These are phyloP conservation scores for Yamadazyma kanchanaburiensis DNA, from an alignment of 1,139 yeast species.

Conservation along the genomic window DNA sequence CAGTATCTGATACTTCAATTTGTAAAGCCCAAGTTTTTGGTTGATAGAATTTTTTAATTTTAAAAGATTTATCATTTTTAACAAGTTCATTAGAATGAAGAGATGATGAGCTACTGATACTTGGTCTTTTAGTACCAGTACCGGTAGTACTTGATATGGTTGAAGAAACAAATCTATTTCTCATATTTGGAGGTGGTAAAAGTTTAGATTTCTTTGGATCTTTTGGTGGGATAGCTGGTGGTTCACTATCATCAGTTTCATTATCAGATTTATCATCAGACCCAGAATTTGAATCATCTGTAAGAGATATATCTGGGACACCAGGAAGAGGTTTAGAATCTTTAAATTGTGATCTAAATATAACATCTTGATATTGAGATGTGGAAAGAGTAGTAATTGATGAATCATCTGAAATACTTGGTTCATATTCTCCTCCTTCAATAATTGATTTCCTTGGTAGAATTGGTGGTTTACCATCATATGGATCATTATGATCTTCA, in stretches of 20 bases:
- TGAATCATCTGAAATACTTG: conserved; percentile 23
- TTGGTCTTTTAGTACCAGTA: conserved; percentile 10
- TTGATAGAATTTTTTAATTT: conserved; percentile 33
- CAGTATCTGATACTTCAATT: conserved; percentile 81
- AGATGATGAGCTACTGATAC: conserved; percentile 12
- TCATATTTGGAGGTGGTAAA: conserved; percentile 15
- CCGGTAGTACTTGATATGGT: conserved; percentile 3
- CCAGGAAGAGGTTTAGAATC: conserved; percentile 23
- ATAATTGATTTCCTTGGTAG: not conserved
- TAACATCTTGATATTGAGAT: conserved; percentile 51
- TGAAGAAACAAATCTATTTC: conserved; percentile 6
- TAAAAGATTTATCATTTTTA: conserved; percentile 32
- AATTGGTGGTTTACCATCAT: conserved; percentile 1
- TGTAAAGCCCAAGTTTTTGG: conserved; percentile 61
- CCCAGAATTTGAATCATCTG: conserved; percentile 1
- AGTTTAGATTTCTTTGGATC: conserved; percentile 5
- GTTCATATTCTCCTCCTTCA: not conserved
- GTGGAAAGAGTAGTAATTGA: conserved; percentile 49
- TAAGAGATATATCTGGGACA: conserved; percentile 11
- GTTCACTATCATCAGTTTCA: conserved; percentile 4
- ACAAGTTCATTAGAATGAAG: conserved; percentile 20
- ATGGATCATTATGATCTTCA: conserved; percentile 1
- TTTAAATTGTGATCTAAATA: conserved; percentile 51
- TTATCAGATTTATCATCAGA: not conserved
- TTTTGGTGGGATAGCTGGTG: conserved; percentile 4